A percentile compares a stretch with the other conserved stretches of the same genome.
phyloP scores from a whole-genome alignment of 1,284 basidiomycete genomes.

The Marasmius oreades region DNA sequence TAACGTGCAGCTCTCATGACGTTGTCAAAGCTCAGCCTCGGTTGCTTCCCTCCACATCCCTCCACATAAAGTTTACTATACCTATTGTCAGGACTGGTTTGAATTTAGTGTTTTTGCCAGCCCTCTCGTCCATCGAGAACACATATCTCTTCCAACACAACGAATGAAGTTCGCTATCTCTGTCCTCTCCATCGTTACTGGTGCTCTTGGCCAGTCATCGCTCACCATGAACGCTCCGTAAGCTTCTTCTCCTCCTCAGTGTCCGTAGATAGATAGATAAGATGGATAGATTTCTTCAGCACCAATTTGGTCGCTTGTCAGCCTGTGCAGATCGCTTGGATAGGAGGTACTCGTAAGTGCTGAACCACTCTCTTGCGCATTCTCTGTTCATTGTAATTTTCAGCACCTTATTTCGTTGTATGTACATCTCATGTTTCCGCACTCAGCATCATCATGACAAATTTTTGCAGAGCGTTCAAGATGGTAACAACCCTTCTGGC shows the following conservation, averaged over 20 bases:
- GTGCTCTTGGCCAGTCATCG: slow-evolving; percentile 40
- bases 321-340: slow-evolving; percentile 46
- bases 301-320: slow-evolving; percentile 45
- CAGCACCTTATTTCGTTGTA: slow-evolving; percentile 54
- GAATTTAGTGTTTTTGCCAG: no score
- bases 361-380: neutral
- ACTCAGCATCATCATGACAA: neutral
- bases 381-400: slow-evolving; percentile 10
- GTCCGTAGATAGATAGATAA: no score
- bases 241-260: slow-evolving; percentile 23
- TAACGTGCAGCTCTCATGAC: no score
- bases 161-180: slow-evolving; percentile 16
- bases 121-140: neutral
- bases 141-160: slow-evolving; percentile 26
- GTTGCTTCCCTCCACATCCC: no score
- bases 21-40: no score
- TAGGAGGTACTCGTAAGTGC: slow-evolving; percentile 49
- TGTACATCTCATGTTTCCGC: slow-evolving; percentile 21
- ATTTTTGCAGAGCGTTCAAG: slow-evolving; percentile 3
- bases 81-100: no score
- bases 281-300: slow-evolving; percentile 32
- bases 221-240: slow-evolving; percentile 61
- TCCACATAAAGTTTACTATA: no score
- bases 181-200: slow-evolving; percentile 26
- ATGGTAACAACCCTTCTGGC: neutral